A percentile compares a stretch with the other conserved stretches of the same genome.
Conservation (phyloP, 495 filamentous ascomycete genomes). For the Chaetomium fimeti region DNA sequence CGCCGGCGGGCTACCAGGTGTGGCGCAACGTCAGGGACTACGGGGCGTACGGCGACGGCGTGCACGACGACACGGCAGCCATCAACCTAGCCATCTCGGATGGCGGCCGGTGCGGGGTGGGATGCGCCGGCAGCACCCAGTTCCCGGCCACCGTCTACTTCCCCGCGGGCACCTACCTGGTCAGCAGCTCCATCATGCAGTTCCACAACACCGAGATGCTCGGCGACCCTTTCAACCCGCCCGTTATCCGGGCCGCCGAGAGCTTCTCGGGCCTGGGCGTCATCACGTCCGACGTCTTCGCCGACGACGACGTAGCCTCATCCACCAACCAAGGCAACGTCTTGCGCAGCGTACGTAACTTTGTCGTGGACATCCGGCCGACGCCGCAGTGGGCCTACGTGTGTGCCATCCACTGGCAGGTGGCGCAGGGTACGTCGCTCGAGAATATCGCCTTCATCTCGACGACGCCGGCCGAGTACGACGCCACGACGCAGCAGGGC, state of each 20-base stretch:
- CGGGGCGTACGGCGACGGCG: constrained; percentile 2
- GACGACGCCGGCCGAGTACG: no score
- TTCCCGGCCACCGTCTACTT: constrained; percentile 72
- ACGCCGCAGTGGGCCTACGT: no score
- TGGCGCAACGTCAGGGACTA: constrained; percentile 16
- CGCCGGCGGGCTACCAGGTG: constrained; percentile 3
- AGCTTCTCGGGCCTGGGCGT: no score
- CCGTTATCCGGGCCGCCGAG: no score
- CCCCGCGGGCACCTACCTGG: constrained; percentile 37
- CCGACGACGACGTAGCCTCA: no score
- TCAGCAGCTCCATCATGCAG: no score
- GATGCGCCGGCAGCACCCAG: constrained; percentile 62
- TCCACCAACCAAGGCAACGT: no score
- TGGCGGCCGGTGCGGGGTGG: constrained; percentile 67
- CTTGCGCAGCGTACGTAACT: no score
- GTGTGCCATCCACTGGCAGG: constrained; percentile 49
- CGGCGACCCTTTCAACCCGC: no score
- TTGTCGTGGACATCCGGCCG: no score
- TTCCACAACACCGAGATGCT: no score
- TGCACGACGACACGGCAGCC: constrained; percentile 67
- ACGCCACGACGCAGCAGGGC: constrained; percentile 53
- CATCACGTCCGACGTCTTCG: no score
- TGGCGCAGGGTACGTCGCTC: constrained; percentile 83
- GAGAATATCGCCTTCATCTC: constrained; percentile 70
- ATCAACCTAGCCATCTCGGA: constrained; percentile 75